Conservation (phyloP, 805 yeast genomes). For the Scheffersomyces lignosus region DNA sequence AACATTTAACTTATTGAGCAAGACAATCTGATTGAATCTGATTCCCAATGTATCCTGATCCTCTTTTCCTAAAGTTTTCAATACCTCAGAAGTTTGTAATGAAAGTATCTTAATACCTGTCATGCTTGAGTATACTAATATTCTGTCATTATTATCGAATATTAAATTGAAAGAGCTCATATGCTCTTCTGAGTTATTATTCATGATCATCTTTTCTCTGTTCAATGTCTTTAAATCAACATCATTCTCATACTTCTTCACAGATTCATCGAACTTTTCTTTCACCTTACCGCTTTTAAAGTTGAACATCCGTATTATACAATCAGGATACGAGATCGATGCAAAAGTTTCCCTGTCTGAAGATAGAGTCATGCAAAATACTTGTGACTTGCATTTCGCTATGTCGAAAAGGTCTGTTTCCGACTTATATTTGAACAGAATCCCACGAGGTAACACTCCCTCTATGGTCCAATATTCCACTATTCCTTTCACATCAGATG, state of each 20-base stretch:
- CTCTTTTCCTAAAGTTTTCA: constrained; percentile 10
- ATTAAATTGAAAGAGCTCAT: constrained; percentile 2
- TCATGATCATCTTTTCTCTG: constrained; percentile 2
- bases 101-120: constrained; percentile 12
- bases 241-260: constrained; percentile 3
- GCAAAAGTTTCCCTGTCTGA: constrained; percentile 27
- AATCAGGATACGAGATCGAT: constrained; percentile 28
- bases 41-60: constrained; percentile 8
- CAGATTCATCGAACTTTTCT: constrained; percentile 8
- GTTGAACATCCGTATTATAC: constrained; percentile 30
- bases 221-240: background rate
- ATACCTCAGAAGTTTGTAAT: constrained; percentile 6
- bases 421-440: constrained; percentile 34
- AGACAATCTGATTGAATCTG: constrained; percentile 8
- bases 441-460: constrained; percentile 7
- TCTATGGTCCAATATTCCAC: constrained; percentile 21
- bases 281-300: constrained; percentile 30
- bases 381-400: constrained; percentile 26
- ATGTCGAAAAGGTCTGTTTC: constrained; percentile 38
- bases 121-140: constrained; percentile 9
- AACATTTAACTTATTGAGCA: constrained; percentile 12
- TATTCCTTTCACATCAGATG: constrained; percentile 19
- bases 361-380: constrained; percentile 19
- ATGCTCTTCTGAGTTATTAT: background rate
- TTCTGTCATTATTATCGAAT: constrained; percentile 9